Evolutionary conservation across 371 early-diverging fungal species (phyloP), one percentile per base, ranked within the genome.

Genomic region (Mucor lusitanicus): DNA sequence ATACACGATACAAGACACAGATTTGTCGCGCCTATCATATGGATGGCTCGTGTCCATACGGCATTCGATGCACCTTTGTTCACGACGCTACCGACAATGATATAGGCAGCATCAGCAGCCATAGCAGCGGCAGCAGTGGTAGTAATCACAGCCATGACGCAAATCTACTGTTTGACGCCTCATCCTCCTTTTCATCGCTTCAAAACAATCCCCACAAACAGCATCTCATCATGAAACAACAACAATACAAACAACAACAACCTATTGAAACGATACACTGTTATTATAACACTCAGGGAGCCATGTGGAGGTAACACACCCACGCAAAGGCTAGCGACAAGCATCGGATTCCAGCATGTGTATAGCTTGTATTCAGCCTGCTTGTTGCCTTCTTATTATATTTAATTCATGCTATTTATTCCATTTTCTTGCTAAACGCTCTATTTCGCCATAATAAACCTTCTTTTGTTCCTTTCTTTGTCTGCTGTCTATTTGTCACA

Each of bases 1-100:
- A 99, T 76, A 96, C 94, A 27, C 89, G 94, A 61, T 99, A 99
- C 83, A 98, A 98, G 78, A 92, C 97, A 21, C 92, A 92, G 65
- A 87, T 93, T 6, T 96, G 97, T 70, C 90, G 94, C 32, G 92
- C 92, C 6, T 97, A 90, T 81, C 93, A 93, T 82, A 90, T 90
- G 59, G 91, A 91, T 25, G 98, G 98, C n/a, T 77, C 84, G 17
- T 99, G 99, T 77, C 92, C 92, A 5, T 99, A 98, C 78, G 97
- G 95, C 13, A 87, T 87, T 37, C 94, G 95, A 66, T 99, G 99
- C 78, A 96, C 97, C 57, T 99, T 97, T 85, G 93, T 96, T 28
- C 99, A 99, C 72, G 76, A 76, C 33, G 19, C 65, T 46, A 3
- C 48, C 17, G 56, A 55, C 21, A 61, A 42, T 32, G 33, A 65